Evolutionary conservation across 2,329 filamentous ascomycete species (phyloP), one percentile per base, ranked within the genome.

Genomic region (Ambrosiella beaveri): DNA sequence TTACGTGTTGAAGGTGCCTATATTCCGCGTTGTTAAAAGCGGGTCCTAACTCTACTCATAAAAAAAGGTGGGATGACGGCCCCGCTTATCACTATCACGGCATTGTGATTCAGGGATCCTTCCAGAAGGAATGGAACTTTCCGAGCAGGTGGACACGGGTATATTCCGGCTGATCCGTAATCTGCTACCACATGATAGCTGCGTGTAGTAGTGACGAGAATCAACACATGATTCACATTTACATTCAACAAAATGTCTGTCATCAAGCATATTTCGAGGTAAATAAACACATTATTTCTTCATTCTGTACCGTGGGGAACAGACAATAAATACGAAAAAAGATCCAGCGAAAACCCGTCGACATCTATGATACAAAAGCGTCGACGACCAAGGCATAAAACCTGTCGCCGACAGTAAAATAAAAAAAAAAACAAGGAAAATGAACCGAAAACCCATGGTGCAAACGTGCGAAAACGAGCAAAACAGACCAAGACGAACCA

Each of bases 331-430:
- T 53, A 53, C 50, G n/a, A 58, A 11, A 19, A 54, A 38, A 47
- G 19, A 9, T 45, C 8, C 27, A 52, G 7, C 52, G 9, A 57
- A 39, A 38, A 47, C 13, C 54, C 19, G 38, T 19, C 40, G 27
- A 35, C 40, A 47, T 56, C 54, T 56, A 56, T 56, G 54, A 56
- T 56, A 56, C 41, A 56, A 15, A 56, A 38, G 54, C 38, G n/a
- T 36, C 13, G 36, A 11, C 8, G 45, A 15, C 51, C 45, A 57
- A 57, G 44, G 38, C 36, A 51, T 12, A n/a, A 51, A 57, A 4
- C 27, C 11, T 17, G 19, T 37, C 15, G 8, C n/a, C 35, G 44
- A n/a, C 39, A 37, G 5, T 5, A 37, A 35, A 52, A 19, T 44
- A 37, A 15, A 37, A 37, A 47, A 56, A 12, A 15, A 44, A 37